Evolutionary conservation across 148 eudicot species (phyloP), one percentile per base, ranked within the genome.

Genomic region (Cornus controversa): DNA sequence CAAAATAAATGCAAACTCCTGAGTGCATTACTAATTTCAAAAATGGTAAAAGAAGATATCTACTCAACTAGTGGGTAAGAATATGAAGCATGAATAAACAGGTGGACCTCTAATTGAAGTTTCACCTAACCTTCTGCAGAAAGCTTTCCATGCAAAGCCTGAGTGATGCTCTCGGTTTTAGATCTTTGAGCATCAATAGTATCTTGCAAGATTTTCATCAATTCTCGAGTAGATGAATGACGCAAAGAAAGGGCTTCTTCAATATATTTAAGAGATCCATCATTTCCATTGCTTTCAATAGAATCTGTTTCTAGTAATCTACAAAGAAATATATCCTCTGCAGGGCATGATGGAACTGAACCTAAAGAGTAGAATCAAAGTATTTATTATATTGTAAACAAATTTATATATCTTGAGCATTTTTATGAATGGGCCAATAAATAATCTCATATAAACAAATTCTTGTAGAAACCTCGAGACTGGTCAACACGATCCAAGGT

Each of bases 291-390:
- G 40, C 81, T 72, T 67, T 78, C 73, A 79, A 90, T 66, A 16
- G 91, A 84, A 74, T 82, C 85, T 57, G 71, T 84, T 79, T 87
- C 83, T 81, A 96, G 79, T 70, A 96, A 88, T 80, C 95, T 89
- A 74, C 87, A 92, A 73, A 96, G 93, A 81, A 92, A 92, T 37
- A 90, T 75, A 67, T 96, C 90, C 85, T 96, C 98, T 63, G 91
- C 82, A 54, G 93, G 83, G 82, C 99, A 93, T 15, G 90, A 79
- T 31, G 91, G 86, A 76, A 85, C 72, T 75, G 86, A 85, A 84
- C 90, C 98, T 92, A 70, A 18, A 67, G 62, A 67, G 58, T 10
- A 45, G 27, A 76, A 64, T 76, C 80, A 89, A 75, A 24, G 47
- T 74, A 36, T 70, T 34, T 13, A 36, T 53, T 73, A 72, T 50